Evolutionary conservation across 352 stramenopile species (phyloP), one percentile per base, ranked within the genome.

Genomic region (Globisporangium spiculum): DNA sequence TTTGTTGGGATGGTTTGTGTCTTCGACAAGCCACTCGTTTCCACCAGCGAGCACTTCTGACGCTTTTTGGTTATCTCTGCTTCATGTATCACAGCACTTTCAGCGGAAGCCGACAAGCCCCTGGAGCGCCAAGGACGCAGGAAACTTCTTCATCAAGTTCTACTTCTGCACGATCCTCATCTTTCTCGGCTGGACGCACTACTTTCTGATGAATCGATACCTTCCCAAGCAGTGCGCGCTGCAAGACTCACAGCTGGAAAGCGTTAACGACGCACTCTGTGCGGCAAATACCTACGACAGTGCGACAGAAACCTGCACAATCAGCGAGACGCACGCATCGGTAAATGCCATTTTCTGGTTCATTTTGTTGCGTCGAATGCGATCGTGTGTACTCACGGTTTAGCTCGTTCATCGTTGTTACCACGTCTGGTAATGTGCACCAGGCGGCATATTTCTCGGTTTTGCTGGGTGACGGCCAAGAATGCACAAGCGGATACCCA

Each of bases 141-240:
- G 84, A 22, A 88, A 73, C 68, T 96, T 94, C 56, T 96, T 96
- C 74, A 89, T 96, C 74, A 96, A 96, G 73, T 91, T 94, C 58
- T 96, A 91, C 76, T 90, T 90, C 62, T 86, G 80, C 57, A 91
- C 86, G 0, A 75, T 92, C 20, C 46, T 77, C 32, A 81, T 94
- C 60, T 91, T 86, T 52, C 66, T 93, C 36, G 41, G 26, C 0
- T 88, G 88, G 67, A 80, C 81, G 6, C 84, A 90, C 30, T 93
- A 80, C 59, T 81, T 93, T 32, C 67, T 94, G 30, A 65, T 74
- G 6, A 86, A 82, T 59, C 58, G 53, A 4, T 68, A 66, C 20
- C 63, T 92, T 1, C 79, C 87, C 4, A 94, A 93, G 68, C 32
- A 70, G 14, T 93, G 87, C 54, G 60, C 63, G 0, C 65, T 92